A percentile compares a stretch with the other conserved stretches of the same genome.
Conservation (phyloP, 2,329 filamentous ascomycete genomes). For the Elsinoe arachidis region DNA sequence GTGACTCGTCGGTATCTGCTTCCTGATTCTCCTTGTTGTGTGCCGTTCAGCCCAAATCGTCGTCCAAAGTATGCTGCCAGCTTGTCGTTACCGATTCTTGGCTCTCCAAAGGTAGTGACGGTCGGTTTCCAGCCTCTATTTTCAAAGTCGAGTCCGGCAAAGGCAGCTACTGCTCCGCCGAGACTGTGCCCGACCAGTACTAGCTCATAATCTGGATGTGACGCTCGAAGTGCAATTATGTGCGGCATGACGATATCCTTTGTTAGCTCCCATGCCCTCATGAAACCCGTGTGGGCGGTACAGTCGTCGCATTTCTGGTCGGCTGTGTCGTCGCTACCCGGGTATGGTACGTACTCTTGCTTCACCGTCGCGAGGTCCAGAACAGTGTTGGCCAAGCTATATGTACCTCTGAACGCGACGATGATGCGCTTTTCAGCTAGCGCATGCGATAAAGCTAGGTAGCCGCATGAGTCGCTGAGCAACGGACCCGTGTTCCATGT, state of each 20-base stretch:
- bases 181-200: slow-evolving; percentile 84
- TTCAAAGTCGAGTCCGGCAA: slow-evolving; percentile 75
- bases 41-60: slow-evolving; percentile 35
- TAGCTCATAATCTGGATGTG: slow-evolving; percentile 63
- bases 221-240: slow-evolving; percentile 49
- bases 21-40: slow-evolving; percentile 21
- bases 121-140: slow-evolving; percentile 65
- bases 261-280: slow-evolving; percentile 72
- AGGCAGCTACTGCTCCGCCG: slow-evolving; percentile 80
- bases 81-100: slow-evolving; percentile 50
- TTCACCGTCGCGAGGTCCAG: slow-evolving; percentile 82
- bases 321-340: slow-evolving; percentile 41
- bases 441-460: slow-evolving; percentile 75
- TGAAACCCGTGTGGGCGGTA: slow-evolving; percentile 86
- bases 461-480: slow-evolving; percentile 85
- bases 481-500: slow-evolving; percentile 87
- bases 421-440: slow-evolving; percentile 57
- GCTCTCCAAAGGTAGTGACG: slow-evolving; percentile 91
- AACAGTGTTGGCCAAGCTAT: slow-evolving; percentile 85
- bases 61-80: slow-evolving; percentile 47
- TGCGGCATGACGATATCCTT: slow-evolving; percentile 59
- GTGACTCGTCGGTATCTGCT: slow-evolving; percentile 66
- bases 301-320: slow-evolving; percentile 64
- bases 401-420: slow-evolving; percentile 87
- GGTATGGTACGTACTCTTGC: slow-evolving; percentile 85